A percentile compares a stretch with the other conserved stretches of the same genome.
These are phyloP conservation scores for Hortiboletus campestris DNA, from an alignment of 768 basidiomycete species.

Conservation along the genomic window DNA sequence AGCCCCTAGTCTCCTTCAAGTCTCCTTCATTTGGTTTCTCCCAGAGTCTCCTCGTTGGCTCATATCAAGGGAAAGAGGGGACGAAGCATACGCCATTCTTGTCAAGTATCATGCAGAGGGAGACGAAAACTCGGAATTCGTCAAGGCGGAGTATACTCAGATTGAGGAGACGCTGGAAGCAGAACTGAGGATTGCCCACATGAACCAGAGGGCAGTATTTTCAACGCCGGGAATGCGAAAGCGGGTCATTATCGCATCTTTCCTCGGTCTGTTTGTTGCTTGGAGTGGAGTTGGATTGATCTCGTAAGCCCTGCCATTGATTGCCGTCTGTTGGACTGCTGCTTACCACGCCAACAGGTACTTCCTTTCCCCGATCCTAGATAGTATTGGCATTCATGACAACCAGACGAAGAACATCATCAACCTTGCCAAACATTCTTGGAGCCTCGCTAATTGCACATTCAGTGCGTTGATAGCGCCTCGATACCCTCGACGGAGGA, in stretches of 20 bases:
- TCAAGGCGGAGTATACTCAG: no score
- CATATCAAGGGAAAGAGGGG: conserved; percentile 49
- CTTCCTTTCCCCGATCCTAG: background rate
- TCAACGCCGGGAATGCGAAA: no score
- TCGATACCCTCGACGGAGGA: no score
- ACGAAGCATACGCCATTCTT: conserved; percentile 47
- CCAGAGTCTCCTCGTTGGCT: conserved; percentile 61
- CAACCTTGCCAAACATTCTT: background rate
- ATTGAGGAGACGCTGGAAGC: no score
- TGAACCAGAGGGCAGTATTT: no score
- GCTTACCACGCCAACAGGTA: background rate
- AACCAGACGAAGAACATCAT: no score
- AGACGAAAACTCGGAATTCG: no score
- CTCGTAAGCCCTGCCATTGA: background rate
- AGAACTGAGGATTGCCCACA: no score
- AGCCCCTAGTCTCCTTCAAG: conserved; percentile 50
- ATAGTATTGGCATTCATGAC: no score
- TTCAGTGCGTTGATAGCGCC: background rate
- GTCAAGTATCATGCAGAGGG: conserved; percentile 28
- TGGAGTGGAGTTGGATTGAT: conserved; percentile 8
- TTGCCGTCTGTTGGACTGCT: no score
- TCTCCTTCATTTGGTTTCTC: conserved; percentile 21
- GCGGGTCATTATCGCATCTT: background rate
- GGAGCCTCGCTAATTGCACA: background rate
- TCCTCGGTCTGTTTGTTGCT: conserved; percentile 5